phyloP scores from a whole-genome alignment of 2,329 filamentous ascomycete genomes.

The Alternaria consortialis region DNA sequence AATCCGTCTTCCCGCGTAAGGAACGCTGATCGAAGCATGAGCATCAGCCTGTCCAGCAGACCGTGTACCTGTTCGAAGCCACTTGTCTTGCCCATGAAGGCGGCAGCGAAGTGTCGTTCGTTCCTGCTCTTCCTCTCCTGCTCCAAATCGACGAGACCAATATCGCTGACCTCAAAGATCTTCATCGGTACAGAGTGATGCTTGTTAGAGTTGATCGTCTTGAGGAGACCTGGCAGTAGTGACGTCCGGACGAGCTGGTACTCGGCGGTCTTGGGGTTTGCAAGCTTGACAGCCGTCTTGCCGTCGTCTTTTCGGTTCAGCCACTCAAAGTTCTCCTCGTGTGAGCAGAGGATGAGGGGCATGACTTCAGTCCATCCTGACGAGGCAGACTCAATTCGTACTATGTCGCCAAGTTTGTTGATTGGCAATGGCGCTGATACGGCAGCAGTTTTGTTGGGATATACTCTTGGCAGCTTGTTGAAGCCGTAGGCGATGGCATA shows the following conservation, averaged over 20 bases:
- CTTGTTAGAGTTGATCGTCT: constrained; percentile 94
- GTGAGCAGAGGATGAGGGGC: constrained; percentile 94
- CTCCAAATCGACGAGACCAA: constrained; percentile 85
- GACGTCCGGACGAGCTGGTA: constrained; percentile 93
- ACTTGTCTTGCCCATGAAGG: constrained; percentile 91
- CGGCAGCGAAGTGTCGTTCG: constrained; percentile 94
- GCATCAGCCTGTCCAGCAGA: constrained; percentile 86
- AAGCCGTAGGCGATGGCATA: constrained; percentile 96
- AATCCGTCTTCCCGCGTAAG: constrained; percentile 74
- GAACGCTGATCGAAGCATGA: constrained; percentile 89
- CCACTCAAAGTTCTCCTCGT: constrained; percentile 98
- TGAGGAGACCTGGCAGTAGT: constrained; percentile 84
- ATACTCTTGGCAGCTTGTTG: constrained; percentile 89
- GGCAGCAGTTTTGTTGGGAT: constrained; percentile 85
- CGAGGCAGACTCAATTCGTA: constrained; percentile 88
- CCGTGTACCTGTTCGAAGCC: constrained; percentile 98
- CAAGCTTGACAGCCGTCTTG: constrained; percentile 80
- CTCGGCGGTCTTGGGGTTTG: constrained; percentile 91
- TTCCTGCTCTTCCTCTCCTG: constrained; percentile 87
- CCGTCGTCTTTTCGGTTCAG: constrained; percentile 90
- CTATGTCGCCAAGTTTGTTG: constrained; percentile 94
- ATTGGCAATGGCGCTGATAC: constrained; percentile 86
- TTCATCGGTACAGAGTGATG: constrained; percentile 87
- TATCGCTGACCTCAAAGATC: constrained; percentile 90
- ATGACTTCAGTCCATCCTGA: constrained; percentile 96